Evolutionary conservation across 2,329 filamentous ascomycete genomes (phyloP).

Genomic region (Apiospora sp.): DNA sequence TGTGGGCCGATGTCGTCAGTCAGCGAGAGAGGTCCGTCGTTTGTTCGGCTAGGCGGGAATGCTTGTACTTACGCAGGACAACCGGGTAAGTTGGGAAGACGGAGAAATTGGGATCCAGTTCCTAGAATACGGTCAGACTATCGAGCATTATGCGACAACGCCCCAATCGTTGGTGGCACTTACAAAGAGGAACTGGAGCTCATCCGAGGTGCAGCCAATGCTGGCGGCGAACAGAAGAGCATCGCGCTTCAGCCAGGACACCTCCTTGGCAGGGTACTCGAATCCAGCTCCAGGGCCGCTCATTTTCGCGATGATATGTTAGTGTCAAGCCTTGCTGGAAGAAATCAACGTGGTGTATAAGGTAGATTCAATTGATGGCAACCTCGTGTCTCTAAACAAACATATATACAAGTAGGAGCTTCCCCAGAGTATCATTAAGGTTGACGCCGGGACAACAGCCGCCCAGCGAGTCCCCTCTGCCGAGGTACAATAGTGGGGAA

Average conservation of each 20-base stretch:
- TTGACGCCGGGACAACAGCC: slow-evolving; percentile 20
- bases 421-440: slow-evolving; percentile 23
- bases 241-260: slow-evolving; percentile 89
- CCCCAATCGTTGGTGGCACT: slow-evolving; percentile 8
- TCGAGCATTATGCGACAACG: background rate
- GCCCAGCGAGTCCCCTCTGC: slow-evolving; percentile 27
- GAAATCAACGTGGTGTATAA: background rate
- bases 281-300: slow-evolving; percentile 72
- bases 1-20: slow-evolving; percentile 36
- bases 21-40: background rate
- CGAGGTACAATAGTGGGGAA: slow-evolving; percentile 30
- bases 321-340: background rate
- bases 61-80: slow-evolving; percentile 70
- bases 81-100: slow-evolving; percentile 91
- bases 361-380: background rate
- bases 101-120: slow-evolving; percentile 85
- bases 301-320: slow-evolving; percentile 41
- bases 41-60: background rate
- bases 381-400: background rate
- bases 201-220: slow-evolving; percentile 84
- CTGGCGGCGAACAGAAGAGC: slow-evolving; percentile 88
- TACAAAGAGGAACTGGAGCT: slow-evolving; percentile 92
- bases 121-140: slow-evolving; percentile 57
- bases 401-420: background rate
- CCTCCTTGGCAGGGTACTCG: slow-evolving; percentile 77